These are phyloP conservation scores for Saraca asoca DNA, from an alignment of 331 rosid genomes.

Conservation along the genomic window DNA sequence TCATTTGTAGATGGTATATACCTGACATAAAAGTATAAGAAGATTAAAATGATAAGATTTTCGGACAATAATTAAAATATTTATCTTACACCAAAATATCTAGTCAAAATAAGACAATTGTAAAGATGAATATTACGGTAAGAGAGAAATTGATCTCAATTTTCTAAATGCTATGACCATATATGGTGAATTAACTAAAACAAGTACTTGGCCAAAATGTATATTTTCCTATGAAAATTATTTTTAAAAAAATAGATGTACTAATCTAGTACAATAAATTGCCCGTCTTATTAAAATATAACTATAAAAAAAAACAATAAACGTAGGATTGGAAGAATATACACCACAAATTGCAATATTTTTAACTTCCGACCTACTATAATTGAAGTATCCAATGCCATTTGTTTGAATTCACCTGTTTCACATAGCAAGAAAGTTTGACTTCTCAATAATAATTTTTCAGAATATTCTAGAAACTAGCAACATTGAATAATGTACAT, in stretches of 20 bases:
- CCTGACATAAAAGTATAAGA: constrained; percentile 53
- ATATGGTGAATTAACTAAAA: neutral
- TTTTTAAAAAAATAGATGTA: neutral
- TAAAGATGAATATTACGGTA: neutral
- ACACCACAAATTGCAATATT: constrained; percentile 97
- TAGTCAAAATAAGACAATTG: constrained; percentile 27
- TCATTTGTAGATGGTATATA: constrained; percentile 81
- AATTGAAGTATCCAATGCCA: constrained; percentile 98
- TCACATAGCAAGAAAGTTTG: constrained; percentile 16
- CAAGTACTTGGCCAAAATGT: constrained; percentile 16
- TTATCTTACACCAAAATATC: constrained; percentile 14
- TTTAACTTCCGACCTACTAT: constrained; percentile 97
- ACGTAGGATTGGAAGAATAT: constrained; percentile 54
- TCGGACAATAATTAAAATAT: neutral
- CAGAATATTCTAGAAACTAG: constrained; percentile 15
- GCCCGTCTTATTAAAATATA: constrained; percentile 8
- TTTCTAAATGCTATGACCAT: too few relatives aligned
- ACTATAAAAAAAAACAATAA: constrained; percentile 16
- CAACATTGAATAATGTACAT: constrained; percentile 1
- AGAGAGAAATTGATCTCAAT: constrained; percentile 13
- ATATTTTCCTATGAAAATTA: neutral
- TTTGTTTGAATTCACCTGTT: constrained; percentile 90
- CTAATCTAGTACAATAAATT: neutral
- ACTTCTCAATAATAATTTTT: neutral
- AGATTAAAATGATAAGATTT: constrained; percentile 26